A percentile compares a stretch with the other conserved stretches of the same genome.
These are phyloP conservation scores for Tylopilus sp. DNA, from an alignment of 1,284 basidiomycete genomes.

Conservation along the genomic window DNA sequence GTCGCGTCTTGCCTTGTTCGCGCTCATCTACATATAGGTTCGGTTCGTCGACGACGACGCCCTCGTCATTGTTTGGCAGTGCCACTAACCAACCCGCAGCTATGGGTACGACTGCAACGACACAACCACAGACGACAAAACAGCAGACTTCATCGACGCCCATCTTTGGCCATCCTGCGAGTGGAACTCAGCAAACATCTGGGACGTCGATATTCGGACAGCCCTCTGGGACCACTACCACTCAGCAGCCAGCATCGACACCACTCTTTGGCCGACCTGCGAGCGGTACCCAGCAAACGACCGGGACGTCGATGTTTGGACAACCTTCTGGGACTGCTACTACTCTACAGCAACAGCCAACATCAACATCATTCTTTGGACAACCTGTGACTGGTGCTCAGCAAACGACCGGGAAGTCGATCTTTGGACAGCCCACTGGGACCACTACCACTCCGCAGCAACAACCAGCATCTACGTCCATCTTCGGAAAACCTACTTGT, in stretches of 20 bases:
- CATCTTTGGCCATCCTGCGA: conserved; percentile 13
- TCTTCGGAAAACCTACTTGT: conserved; percentile 23
- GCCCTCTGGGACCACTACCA: conserved; percentile 10
- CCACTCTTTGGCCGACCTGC: conserved; percentile 34
- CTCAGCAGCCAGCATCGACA: conserved; percentile 11
- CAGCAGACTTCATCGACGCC: conserved; percentile 13
- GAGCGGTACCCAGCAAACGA: conserved; percentile 7
- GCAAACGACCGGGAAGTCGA: conserved; percentile 2
- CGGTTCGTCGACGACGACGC: conserved; percentile 19
- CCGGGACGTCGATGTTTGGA: background rate
- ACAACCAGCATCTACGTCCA: conserved; percentile 12
- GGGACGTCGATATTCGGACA: conserved; percentile 30
- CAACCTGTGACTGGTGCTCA: conserved; percentile 16
- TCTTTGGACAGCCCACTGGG: background rate
- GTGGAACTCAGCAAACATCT: conserved; percentile 28
- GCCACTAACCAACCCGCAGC: conserved; percentile 23
- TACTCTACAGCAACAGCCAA: conserved; percentile 13
- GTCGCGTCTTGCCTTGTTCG: background rate
- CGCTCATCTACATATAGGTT: conserved; percentile 17
- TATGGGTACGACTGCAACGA: conserved; percentile 25
- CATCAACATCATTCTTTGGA: conserved; percentile 32
- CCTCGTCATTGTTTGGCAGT: conserved; percentile 37
- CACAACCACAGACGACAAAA: conserved; percentile 27
- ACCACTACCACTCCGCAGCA: conserved; percentile 1
- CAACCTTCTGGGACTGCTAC: conserved; percentile 7